These are phyloP conservation scores for Malus sieversii DNA, from an alignment of 306 rosid genomes.

Conservation along the genomic window DNA sequence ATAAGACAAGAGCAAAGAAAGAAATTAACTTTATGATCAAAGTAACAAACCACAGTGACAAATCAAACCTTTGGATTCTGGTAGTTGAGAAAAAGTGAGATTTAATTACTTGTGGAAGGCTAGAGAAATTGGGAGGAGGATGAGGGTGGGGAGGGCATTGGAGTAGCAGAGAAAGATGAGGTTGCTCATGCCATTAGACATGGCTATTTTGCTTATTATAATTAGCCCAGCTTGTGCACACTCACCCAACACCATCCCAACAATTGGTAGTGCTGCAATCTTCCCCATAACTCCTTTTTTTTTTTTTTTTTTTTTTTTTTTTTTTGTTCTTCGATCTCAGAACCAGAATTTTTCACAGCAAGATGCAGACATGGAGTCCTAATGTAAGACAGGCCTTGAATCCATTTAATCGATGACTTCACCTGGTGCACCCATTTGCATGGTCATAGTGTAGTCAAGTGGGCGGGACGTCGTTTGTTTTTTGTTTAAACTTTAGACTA, in stretches of 20 bases:
- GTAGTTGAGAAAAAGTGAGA: background rate
- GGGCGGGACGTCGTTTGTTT: too few relatives aligned
- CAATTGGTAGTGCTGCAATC: slow-evolving; percentile 28
- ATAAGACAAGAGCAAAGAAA: background rate
- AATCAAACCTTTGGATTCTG: background rate
- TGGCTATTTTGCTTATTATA: slow-evolving; percentile 56
- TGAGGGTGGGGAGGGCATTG: slow-evolving; percentile 48
- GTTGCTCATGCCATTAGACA: slow-evolving; percentile 60
- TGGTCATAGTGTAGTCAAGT: too few relatives aligned
- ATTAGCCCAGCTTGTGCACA: slow-evolving; percentile 61
- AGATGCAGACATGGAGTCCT: background rate
- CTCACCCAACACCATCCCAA: slow-evolving; percentile 67
- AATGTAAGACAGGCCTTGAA: background rate
- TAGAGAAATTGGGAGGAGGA: slow-evolving; percentile 63
- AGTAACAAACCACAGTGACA: background rate
- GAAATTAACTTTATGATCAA: background rate
- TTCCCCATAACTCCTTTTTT: slow-evolving; percentile 29
- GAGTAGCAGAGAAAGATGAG: slow-evolving; percentile 67
- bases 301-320: background rate
- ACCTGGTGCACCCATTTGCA: too few relatives aligned
- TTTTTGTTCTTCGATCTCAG: background rate
- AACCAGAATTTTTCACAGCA: background rate
- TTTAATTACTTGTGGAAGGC: slow-evolving; percentile 34
- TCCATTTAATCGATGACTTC: background rate
- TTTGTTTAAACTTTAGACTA: too few relatives aligned